Base-by-base conservation (phyloP, 2,329 filamentous ascomycete genomes). In the Seiridium unicorne region DNA sequence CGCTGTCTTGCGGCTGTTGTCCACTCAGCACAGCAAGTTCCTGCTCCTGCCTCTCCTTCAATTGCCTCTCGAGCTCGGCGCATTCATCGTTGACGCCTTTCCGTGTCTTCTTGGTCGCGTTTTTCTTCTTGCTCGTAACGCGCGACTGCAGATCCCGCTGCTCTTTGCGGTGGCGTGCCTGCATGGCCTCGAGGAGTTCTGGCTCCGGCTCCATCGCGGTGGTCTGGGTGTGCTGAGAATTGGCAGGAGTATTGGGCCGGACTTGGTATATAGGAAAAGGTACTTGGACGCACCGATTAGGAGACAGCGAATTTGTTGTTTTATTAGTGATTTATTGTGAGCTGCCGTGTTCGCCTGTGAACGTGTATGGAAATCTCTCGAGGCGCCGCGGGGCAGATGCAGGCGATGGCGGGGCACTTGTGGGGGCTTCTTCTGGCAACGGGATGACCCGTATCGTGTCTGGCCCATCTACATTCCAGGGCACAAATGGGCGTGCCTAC, bases 41-140 rank as follows among this genome's bases (percentile, higher is more conserved):
- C 4, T 78, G 79, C 9, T 81, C 83, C 59, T 95, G 91, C 65
- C 83, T 81, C 68, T 90, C 88, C 63, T 85, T 86, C 47, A 91
- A 71, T 59, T 85, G 76, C 6, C 84, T 79, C 73, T 94, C 90
- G 64, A 92, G 79, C 57, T 84, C 81, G 62, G 89, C 89, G 66
- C 91, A 92, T 72, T 94, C 91, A 57, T 89, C 82, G 46, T 90
- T 92, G 70, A 94, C 81, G 35, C 89, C 88, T 73, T 89, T 92
- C 69, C 79, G 86, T 67, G 83, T 93, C 86, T 87, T 92, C 78
- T 98, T 99, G 51, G 90, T 96, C 13, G 95, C 93, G 67, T 91
- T 89, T 81, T 97, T 98, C 82, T 97, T 99, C 83, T 97, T 98
- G 77, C 90, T 93, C 4, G 92, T 97, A 70, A 96, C 88, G 61